A percentile compares a stretch with the other conserved stretches of the same genome.
These are phyloP conservation scores for Neopestalotiopsis rosae DNA, from an alignment of 2,329 filamentous ascomycete species.

Conservation along the genomic window DNA sequence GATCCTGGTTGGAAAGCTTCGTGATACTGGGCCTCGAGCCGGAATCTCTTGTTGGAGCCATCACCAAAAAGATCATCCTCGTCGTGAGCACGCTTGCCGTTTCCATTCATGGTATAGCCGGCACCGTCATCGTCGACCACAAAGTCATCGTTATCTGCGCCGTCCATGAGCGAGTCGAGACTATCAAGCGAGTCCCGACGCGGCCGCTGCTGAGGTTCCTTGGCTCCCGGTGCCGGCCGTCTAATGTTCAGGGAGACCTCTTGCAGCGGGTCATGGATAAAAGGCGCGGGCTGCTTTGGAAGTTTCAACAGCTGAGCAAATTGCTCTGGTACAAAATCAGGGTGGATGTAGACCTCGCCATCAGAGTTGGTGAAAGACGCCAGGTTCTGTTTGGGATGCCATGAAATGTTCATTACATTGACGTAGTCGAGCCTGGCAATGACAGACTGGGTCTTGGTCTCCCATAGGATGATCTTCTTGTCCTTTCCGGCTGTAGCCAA, in stretches of 20 bases:
- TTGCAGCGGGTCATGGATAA: slow-evolving; percentile 79
- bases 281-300: slow-evolving; percentile 75
- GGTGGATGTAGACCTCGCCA: slow-evolving; percentile 91
- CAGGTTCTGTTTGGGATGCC: slow-evolving; percentile 90
- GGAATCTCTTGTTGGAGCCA: slow-evolving; percentile 54
- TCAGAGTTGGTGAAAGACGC: slow-evolving; percentile 91
- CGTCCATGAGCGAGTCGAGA: slow-evolving; percentile 80
- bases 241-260: slow-evolving; percentile 72
- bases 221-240: slow-evolving; percentile 49
- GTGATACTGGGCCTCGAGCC: slow-evolving; percentile 72
- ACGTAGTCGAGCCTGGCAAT: slow-evolving; percentile 79
- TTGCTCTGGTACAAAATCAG: slow-evolving; percentile 68
- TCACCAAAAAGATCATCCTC: slow-evolving; percentile 56
- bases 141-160: slow-evolving; percentile 75
- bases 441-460: slow-evolving; percentile 84
- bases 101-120: slow-evolving; percentile 72
- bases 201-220: slow-evolving; percentile 59
- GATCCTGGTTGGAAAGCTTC: slow-evolving; percentile 90
- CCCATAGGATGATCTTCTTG: slow-evolving; percentile 81
- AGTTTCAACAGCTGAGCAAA: slow-evolving; percentile 62
- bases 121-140: slow-evolving; percentile 95
- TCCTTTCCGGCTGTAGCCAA: slow-evolving; percentile 74
- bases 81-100: slow-evolving; percentile 55
- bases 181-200: slow-evolving; percentile 74
- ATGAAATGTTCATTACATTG: slow-evolving; percentile 84